Conservation (phyloP, 768 basidiomycete species). For the Boletus reticuloceps region DNA sequence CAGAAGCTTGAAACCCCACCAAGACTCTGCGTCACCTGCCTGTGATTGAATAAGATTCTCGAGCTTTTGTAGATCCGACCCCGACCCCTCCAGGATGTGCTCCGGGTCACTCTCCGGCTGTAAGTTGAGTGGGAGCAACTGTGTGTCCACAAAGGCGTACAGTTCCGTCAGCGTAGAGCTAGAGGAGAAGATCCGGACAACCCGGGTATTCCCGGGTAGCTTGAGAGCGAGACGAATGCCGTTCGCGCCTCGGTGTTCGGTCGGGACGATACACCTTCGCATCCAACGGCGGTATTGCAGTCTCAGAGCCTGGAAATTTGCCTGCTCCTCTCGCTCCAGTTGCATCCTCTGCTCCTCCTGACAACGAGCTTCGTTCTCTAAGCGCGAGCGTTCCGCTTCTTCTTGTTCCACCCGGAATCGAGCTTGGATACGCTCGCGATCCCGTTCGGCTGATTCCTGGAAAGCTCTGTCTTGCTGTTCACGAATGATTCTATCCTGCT, state of each 20-base stretch:
- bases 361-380: constrained; percentile 29
- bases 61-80: constrained; percentile 34
- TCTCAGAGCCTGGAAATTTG: constrained; percentile 35
- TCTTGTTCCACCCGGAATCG: constrained; percentile 47
- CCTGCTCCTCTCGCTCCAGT: constrained; percentile 37
- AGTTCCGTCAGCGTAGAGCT: constrained; percentile 55
- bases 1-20: constrained; percentile 74
- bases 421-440: constrained; percentile 64
- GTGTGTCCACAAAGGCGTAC: constrained; percentile 71
- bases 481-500: constrained; percentile 59
- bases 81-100: constrained; percentile 36
- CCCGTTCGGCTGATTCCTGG: constrained; percentile 57
- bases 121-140: constrained; percentile 45
- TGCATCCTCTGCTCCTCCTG: constrained; percentile 35
- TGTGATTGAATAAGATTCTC: constrained; percentile 36
- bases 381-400: constrained; percentile 33
- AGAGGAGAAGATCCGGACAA: constrained; percentile 54
- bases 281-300: constrained; percentile 62
- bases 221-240: constrained; percentile 51
- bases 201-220: constrained; percentile 53
- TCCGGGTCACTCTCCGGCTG: constrained; percentile 40
- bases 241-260: constrained; percentile 23
- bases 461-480: constrained; percentile 85
- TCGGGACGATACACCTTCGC: constrained; percentile 44
- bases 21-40: constrained; percentile 34